Base-by-base conservation (phyloP, 768 basidiomycete genomes). In the Gymnopilus dilepis region DNA sequence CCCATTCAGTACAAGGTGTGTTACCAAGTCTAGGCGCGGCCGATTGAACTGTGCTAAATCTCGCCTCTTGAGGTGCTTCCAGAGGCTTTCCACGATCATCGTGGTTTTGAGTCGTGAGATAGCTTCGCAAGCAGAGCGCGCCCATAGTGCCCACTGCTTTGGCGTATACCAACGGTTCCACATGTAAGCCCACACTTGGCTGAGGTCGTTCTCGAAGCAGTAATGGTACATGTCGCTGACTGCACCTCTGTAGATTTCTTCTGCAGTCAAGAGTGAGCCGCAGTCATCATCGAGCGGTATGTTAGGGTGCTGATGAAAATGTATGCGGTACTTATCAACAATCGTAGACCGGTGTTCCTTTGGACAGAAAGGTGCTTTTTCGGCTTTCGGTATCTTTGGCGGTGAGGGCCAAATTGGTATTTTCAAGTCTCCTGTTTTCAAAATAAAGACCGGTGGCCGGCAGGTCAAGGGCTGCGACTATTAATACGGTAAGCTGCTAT, bases 131-230 rank as follows among this genome's bases (percentile, higher is more conserved):
- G 61, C 56, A 42, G 56, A 62, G 4, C 61, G n/a, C 8, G 56
- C 61, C 61, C 61, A 62, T 1, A 72, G 62, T 9, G n/a, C 28
- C 73, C 74, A 75, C 43, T 68, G 69, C 6, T 65, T 52, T 21
- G 62, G 67, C 11, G 56, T 59, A 60, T 73, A 75, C 74, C 73
- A 73, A 11, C 61, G 58, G 42, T 69, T 72, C 70, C 73, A 74
- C 28, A 74, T 24, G 59, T 74, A 72, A 4, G 70, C 72, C 71
- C 70, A 73, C 19, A 69, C 69, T 50, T 73, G 67, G 3, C 60
- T 41, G 6, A 73, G 67, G 34, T 65, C 55, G 37, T 71, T 63
- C 24, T 42, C 12, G 34, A 59, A 62, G 43, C 71, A 73, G 48
- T 64, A 70, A n/a, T 64, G 60, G 63, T 72, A 73, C 58, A 65